Evolutionary conservation across 257 asterid genomes (phyloP), one percentile per base, ranked within the genome.

Genomic region (Solanum virginianum): DNA sequence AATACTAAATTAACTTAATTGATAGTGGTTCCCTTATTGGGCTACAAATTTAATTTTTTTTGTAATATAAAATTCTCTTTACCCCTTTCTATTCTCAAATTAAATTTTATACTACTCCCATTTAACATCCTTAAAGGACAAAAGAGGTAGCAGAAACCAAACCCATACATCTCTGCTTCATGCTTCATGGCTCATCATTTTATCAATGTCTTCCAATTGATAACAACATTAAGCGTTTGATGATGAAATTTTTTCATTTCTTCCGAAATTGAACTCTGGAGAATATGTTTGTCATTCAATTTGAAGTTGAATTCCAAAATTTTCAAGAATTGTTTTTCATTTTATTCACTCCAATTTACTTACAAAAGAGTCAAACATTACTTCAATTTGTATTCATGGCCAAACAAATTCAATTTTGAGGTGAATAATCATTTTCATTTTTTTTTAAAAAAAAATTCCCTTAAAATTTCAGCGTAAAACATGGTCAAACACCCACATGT

Each of bases 1-100:
- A 89, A 20, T 91, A 55, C 20, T 92, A 90, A 89, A 92, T 90
- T 92, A 20, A 55, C 22, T 93, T 93, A 90, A 92, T 90, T 91
- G 32, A 69, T 82, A 32, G 74, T 86, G 91, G 98, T 93, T 90
- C 94, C 99, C 95, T 90, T 93, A 88, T 84, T 94, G 97, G 95
- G 87, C 88, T 69, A 90, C 98, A 92, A 5, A 39, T 49, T 84
- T 88, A 71, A 83, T 87, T 88, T 80, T 66, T 87, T 91, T 86
- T 84, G 84, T 87, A 36, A 66, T 55, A 87, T 68, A 29, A 91
- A 82, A 89, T 77, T 36, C 15, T 68, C 71, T 70, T 77, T 91
- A 86, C 88, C 72, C 75, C 86, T 87, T 74, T 85, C 54, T 75
- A 79, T 89, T 92, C 89, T 87, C 81, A 49, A 49, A 75, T 75